Evolutionary conservation across 371 early-diverging fungal genomes (phyloP).

Genomic region (Coemansia sp.): DNA sequence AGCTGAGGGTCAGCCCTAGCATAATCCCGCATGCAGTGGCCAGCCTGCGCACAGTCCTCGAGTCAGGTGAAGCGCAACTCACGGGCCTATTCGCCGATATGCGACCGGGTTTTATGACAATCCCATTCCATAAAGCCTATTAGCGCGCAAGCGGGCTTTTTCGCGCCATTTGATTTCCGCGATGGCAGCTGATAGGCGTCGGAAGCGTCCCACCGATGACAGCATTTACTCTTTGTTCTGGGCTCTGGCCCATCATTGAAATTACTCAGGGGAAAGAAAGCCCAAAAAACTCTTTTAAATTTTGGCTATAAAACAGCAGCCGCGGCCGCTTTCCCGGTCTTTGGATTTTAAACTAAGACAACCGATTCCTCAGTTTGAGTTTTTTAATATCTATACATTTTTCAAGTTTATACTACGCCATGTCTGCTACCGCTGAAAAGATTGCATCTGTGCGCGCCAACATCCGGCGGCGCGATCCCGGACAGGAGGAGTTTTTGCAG

Average conservation of each 20-base stretch:
- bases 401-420: background rate
- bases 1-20: background rate
- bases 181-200: slow-evolving; percentile 4
- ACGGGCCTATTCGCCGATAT: slow-evolving; percentile 2
- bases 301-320: background rate
- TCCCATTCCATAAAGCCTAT: background rate
- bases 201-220: background rate
- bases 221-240: background rate
- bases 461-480: slow-evolving; percentile 46
- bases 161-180: slow-evolving; percentile 1
- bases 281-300: background rate
- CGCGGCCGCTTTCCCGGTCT: background rate
- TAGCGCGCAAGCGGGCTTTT: slow-evolving; percentile 3
- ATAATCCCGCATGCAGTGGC: slow-evolving; percentile 3
- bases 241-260: background rate
- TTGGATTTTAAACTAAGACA: background rate
- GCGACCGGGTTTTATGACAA: background rate
- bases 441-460: slow-evolving; percentile 33
- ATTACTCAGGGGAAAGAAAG: background rate
- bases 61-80: background rate
- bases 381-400: background rate
- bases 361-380: background rate
- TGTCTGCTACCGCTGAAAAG: slow-evolving; percentile 41
- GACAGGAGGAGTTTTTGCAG: slow-evolving; percentile 49
- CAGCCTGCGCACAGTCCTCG: slow-evolving; percentile 1